Conservation (phyloP, 805 yeast species). For the Isabelozyma gotoi region DNA sequence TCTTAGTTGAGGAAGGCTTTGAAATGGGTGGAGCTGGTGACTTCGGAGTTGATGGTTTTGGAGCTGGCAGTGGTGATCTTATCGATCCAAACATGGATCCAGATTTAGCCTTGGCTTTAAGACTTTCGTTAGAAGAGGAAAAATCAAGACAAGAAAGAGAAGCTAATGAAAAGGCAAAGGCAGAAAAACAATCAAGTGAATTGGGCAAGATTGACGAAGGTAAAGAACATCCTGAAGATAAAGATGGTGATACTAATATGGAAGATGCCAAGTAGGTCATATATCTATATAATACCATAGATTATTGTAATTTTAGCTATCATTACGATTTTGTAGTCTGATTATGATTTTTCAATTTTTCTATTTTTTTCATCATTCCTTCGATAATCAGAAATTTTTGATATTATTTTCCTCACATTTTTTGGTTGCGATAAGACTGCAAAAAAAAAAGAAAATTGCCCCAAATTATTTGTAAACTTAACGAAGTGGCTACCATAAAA, state of each 20-base stretch:
- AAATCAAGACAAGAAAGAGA: constrained; percentile 86
- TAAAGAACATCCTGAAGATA: constrained; percentile 13
- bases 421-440: background rate
- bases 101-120: constrained; percentile 91
- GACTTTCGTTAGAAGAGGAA: constrained; percentile 94
- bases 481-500: background rate
- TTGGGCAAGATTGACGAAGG: constrained; percentile 34
- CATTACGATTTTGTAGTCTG: background rate
- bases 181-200: constrained; percentile 14
- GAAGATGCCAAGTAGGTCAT: constrained; percentile 2
- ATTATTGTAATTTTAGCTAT: background rate
- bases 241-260: constrained; percentile 8
- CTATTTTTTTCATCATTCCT: background rate
- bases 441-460: background rate
- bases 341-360: too few species aligned
- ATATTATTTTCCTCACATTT: too few species aligned
- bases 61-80: constrained; percentile 40
- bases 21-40: constrained; percentile 46
- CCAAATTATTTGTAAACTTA: background rate
- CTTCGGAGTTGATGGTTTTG: constrained; percentile 44
- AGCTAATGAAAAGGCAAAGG: constrained; percentile 34
- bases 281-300: background rate
- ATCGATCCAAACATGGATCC: constrained; percentile 92
- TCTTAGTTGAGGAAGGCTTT: constrained; percentile 66
- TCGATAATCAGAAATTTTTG: background rate